phyloP scores from a whole-genome alignment of 768 basidiomycete genomes.

The Daedaleopsis nitida region DNA sequence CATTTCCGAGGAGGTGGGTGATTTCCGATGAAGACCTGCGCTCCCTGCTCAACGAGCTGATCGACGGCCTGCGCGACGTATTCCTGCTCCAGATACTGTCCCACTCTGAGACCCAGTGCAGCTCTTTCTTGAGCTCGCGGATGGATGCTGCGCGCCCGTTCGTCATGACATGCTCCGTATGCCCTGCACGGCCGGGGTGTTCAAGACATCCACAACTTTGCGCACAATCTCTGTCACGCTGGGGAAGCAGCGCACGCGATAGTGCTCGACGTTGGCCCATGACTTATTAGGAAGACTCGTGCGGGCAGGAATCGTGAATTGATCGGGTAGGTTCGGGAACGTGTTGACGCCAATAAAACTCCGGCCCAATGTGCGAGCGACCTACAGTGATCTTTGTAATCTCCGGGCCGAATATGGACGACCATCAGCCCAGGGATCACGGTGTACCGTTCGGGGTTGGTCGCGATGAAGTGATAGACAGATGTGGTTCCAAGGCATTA shows the following conservation, averaged over 20 bases:
- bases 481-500: neutral
- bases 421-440: slow-evolving; percentile 15
- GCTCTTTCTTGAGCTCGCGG: slow-evolving; percentile 41
- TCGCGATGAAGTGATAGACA: slow-evolving; percentile 9
- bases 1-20: no score
- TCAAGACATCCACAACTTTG: slow-evolving; percentile 36
- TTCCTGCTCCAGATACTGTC: slow-evolving; percentile 54
- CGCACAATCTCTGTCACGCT: slow-evolving; percentile 48
- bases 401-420: slow-evolving; percentile 15
- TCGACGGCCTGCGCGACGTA: slow-evolving; percentile 62
- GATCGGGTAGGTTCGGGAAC: slow-evolving; percentile 51
- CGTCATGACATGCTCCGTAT: slow-evolving; percentile 63
- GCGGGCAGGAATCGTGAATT: slow-evolving; percentile 31
- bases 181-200: slow-evolving; percentile 19
- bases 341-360: slow-evolving; percentile 54
- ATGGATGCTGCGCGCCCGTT: slow-evolving; percentile 60
- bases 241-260: slow-evolving; percentile 58
- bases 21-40: slow-evolving; percentile 71
- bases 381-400: slow-evolving; percentile 13
- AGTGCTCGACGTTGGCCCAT: slow-evolving; percentile 23
- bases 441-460: slow-evolving; percentile 9
- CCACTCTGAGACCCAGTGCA: slow-evolving; percentile 45
- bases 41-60: slow-evolving; percentile 65
- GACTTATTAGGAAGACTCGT: neutral
- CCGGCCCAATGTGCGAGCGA: slow-evolving; percentile 33